Evolutionary conservation across 805 yeast genomes (phyloP).

Genomic region (Kazachstania viticola): DNA sequence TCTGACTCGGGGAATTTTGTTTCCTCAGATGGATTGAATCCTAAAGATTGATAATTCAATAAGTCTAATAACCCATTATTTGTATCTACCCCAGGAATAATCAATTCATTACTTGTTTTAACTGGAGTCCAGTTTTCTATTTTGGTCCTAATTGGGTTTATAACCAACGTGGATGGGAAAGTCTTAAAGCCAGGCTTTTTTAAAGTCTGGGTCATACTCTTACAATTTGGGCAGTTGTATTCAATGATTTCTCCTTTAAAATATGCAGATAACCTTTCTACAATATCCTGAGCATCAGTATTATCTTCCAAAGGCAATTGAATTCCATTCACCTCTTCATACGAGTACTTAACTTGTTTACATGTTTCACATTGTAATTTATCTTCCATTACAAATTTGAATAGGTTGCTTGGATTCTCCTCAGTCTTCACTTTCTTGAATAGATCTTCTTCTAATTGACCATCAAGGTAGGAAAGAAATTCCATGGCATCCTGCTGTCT

Average conservation of each 20-base stretch:
- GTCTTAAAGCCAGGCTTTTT: constrained; percentile 27
- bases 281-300: constrained; percentile 29
- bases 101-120: constrained; percentile 66
- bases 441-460: constrained; percentile 43
- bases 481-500: constrained; percentile 95
- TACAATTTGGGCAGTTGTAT: constrained; percentile 50
- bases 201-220: constrained; percentile 16
- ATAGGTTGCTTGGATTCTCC: constrained; percentile 38
- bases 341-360: constrained; percentile 43
- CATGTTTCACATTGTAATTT: constrained; percentile 48
- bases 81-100: constrained; percentile 28
- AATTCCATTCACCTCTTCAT: constrained; percentile 50
- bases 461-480: constrained; percentile 58
- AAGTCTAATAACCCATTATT: constrained; percentile 32
- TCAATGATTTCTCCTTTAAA: constrained; percentile 50
- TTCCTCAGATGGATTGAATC: constrained; percentile 20
- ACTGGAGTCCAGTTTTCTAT: constrained; percentile 80
- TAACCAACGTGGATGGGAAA: constrained; percentile 58
- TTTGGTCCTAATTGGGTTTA: constrained; percentile 70
- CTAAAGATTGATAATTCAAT: constrained; percentile 30
- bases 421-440: constrained; percentile 13
- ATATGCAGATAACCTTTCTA: constrained; percentile 38
- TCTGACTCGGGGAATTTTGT: constrained; percentile 18
- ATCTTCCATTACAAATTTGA: constrained; percentile 55
- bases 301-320: constrained; percentile 40